A percentile compares a stretch with the other conserved stretches of the same genome.
Conservation (phyloP, 2,329 filamentous ascomycete species). For the Ophiocordyceps sinensis region DNA sequence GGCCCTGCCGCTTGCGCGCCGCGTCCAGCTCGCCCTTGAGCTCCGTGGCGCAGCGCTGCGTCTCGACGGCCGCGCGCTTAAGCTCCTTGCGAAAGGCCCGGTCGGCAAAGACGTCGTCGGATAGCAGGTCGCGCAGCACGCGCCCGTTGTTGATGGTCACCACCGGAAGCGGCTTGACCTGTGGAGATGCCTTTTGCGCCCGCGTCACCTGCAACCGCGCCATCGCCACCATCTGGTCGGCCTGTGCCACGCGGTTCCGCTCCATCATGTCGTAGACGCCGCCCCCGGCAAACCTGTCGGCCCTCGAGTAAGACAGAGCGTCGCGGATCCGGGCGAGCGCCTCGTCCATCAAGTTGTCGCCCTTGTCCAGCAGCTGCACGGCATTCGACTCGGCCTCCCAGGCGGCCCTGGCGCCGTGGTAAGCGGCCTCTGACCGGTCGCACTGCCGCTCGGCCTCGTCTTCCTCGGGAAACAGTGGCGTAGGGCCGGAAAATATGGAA, state of each 20-base stretch:
- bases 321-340: slow-evolving; percentile 24
- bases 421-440: slow-evolving; percentile 18
- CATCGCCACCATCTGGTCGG: slow-evolving; percentile 26
- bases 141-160: slow-evolving; percentile 29
- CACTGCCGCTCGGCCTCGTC: slow-evolving; percentile 28
- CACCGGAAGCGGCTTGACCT: slow-evolving; percentile 21
- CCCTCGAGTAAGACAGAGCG: slow-evolving; percentile 24
- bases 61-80: slow-evolving; percentile 23
- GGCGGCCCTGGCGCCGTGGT: slow-evolving; percentile 19
- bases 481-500: slow-evolving; percentile 37
- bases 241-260: slow-evolving; percentile 31
- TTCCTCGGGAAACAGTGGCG: slow-evolving; percentile 37
- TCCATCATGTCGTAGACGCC: slow-evolving; percentile 37
- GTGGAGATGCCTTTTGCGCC: slow-evolving; percentile 23
- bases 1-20: slow-evolving; percentile 15
- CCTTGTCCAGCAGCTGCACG: slow-evolving; percentile 22
- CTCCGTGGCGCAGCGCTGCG: slow-evolving; percentile 17
- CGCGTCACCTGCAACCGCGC: slow-evolving; percentile 24
- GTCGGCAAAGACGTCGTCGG: slow-evolving; percentile 39
- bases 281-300: slow-evolving; percentile 36
- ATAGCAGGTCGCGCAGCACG: slow-evolving; percentile 36
- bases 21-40: slow-evolving; percentile 17
- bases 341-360: slow-evolving; percentile 18
- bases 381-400: slow-evolving; percentile 27
- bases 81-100: slow-evolving; percentile 38